Percentiles rank a stretch among this genome's conserved stretches.
These are phyloP conservation scores for Yamadazyma dushanensis DNA, from an alignment of 1,139 yeast genomes.

Conservation along the genomic window DNA sequence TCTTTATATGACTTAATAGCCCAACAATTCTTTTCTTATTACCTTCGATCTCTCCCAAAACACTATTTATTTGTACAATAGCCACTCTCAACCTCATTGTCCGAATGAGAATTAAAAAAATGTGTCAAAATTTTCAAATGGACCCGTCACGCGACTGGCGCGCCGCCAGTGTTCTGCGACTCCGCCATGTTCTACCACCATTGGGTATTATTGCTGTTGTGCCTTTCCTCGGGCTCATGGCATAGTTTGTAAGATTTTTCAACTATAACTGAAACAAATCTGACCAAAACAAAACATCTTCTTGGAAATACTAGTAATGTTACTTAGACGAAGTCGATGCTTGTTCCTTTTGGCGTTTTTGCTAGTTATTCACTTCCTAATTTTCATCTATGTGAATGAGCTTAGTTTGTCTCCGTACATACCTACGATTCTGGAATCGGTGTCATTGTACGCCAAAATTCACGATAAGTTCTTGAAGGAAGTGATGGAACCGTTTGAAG, in stretches of 20 bases:
- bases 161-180: constrained; percentile 1
- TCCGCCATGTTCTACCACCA: constrained; percentile 1
- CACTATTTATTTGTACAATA: constrained; percentile 67
- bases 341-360: constrained; percentile 17
- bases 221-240: constrained; percentile 1
- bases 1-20: constrained; percentile 29
- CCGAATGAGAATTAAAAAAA: not conserved
- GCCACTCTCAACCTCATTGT: constrained; percentile 50
- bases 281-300: constrained; percentile 3
- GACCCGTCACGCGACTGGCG: too few species aligned
- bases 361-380: constrained; percentile 19
- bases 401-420: constrained; percentile 8
- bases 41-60: constrained; percentile 56
- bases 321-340: constrained; percentile 22
- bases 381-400: constrained; percentile 14
- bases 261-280: constrained; percentile 1
- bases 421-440: not conserved
- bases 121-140: too few species aligned
- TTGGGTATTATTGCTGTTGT: not conserved
- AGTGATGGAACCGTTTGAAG: constrained; percentile 7
- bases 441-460: not conserved
- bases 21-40: constrained; percentile 51
- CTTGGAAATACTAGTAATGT: too few species aligned
- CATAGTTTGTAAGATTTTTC: not conserved
- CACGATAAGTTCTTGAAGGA: constrained; percentile 4